phyloP scores from a whole-genome alignment of 2,329 filamentous ascomycete genomes.

The Alternaria novae-zelandiae region DNA sequence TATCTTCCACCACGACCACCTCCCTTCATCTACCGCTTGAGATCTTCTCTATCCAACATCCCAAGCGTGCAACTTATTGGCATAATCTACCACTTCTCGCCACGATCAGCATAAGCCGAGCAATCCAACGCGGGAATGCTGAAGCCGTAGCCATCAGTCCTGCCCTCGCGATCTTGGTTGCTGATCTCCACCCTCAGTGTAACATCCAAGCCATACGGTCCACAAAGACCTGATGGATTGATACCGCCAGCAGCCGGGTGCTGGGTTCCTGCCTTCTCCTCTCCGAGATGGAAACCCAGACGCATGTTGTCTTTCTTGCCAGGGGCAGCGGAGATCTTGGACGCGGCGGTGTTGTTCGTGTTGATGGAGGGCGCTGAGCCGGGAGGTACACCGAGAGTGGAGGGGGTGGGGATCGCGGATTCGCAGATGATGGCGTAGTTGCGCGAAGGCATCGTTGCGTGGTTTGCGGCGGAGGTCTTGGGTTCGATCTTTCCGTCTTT shows the following conservation, averaged over 20 bases:
- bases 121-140: conserved; percentile 53
- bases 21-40: neutral
- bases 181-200: conserved; percentile 57
- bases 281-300: conserved; percentile 74
- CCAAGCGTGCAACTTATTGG: neutral
- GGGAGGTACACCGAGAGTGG: conserved; percentile 17
- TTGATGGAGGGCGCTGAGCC: conserved; percentile 26
- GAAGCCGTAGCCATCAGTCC: conserved; percentile 59
- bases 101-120: conserved; percentile 8
- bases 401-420: conserved; percentile 41
- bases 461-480: conserved; percentile 76
- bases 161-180: conserved; percentile 51
- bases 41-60: too few relatives aligned
- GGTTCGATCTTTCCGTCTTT: conserved; percentile 38
- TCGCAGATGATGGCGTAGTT: conserved; percentile 71
- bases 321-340: conserved; percentile 32
- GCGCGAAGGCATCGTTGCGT: conserved; percentile 79
- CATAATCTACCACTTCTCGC: conserved; percentile 21
- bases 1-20: neutral
- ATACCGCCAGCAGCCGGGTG: conserved; percentile 71
- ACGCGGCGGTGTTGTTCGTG: conserved; percentile 37
- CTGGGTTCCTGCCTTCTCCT: conserved; percentile 76
- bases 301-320: conserved; percentile 65
- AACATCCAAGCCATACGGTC: conserved; percentile 55
- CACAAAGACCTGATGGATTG: conserved; percentile 51